Conservation (phyloP, 768 basidiomycete species). For the Goffeauzyma gilvescens region DNA sequence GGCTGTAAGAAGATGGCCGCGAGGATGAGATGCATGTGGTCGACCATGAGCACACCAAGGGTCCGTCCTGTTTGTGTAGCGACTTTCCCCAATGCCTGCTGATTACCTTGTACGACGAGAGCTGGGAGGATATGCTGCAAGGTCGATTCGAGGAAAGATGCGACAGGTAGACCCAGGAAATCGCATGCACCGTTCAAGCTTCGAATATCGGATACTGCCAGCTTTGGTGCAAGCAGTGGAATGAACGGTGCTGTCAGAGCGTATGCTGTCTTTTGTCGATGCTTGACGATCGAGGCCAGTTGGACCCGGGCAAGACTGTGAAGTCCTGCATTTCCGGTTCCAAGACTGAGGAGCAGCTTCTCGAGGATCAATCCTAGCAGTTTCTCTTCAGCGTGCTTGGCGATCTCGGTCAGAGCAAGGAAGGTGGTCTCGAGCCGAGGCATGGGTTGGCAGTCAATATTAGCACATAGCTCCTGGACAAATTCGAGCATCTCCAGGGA, state of each 20-base stretch:
- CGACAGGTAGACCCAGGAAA: slow-evolving; percentile 17
- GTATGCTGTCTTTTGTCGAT: slow-evolving; percentile 21
- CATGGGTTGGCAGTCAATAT: too few species aligned
- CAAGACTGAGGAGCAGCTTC: slow-evolving; percentile 17
- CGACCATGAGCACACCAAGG: slow-evolving; percentile 20
- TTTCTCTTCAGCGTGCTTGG: slow-evolving; percentile 9
- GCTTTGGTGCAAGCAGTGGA: slow-evolving; percentile 16
- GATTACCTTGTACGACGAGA: slow-evolving; percentile 14
- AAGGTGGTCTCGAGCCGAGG: too few species aligned
- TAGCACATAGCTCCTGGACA: too few species aligned
- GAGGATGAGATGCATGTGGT: slow-evolving; percentile 16
- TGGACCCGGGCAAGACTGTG: slow-evolving; percentile 14
- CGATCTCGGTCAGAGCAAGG: too few species aligned
- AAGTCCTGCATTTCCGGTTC: slow-evolving; percentile 13
- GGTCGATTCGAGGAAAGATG: slow-evolving; percentile 23
- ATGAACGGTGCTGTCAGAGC: slow-evolving; percentile 21
- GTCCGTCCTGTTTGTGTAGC: slow-evolving; percentile 12
- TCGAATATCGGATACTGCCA: slow-evolving; percentile 17
- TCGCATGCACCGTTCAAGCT: slow-evolving; percentile 19
- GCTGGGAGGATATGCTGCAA: slow-evolving; percentile 19
- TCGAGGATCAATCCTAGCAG: slow-evolving; percentile 15
- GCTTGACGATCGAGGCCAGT: slow-evolving; percentile 16
- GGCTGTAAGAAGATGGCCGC: slow-evolving; percentile 17
- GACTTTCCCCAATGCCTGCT: slow-evolving; percentile 11
- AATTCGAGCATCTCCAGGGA: too few species aligned